Evolutionary conservation across 2,329 filamentous ascomycete genomes (phyloP), one percentile per base, ranked within the genome.

Genomic region (Aspergillus amoenus): DNA sequence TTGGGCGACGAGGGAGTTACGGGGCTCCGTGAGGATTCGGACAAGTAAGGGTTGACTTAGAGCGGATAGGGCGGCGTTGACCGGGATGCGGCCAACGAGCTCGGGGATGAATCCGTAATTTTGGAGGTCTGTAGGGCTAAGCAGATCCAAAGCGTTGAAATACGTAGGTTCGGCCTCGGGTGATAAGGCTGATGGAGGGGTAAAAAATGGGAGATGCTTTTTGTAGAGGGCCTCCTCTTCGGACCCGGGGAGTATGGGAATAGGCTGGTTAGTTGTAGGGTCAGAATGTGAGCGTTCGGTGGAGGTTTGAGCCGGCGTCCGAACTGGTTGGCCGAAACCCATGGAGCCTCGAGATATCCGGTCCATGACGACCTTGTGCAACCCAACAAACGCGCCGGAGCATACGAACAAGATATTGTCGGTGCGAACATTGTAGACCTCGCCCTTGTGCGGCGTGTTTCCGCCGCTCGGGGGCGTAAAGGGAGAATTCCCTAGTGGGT

Each of bases 401-500:
- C 94, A 96, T 42, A 99, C 92, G 76, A 99, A 99, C 27, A 99
- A 83, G 58, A 99, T 97, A 66, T 97, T 97, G 63, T 92, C 93
- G 0, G 94, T 99, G 66, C 94, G 89, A 57, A 97, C 88, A 55
- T 90, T 87, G 73, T 83, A 88, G 4, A 84, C 77, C 60, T 88
- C 85, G 18, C 80, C 80, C 70, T 85, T 87, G 48, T 73, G 68
- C 3, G 73, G 66, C 17, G 66, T 59, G n/a, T 66, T 71, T 17
- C 69, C 62, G 11, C 65, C 64, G 18, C 66, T 63, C 8, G 70
- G 62, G 11, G 73, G 65, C 6, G 68, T 64, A 32, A 70, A 72
- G 34, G 65, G 64, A 7, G 62, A 61, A 48, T 70, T 71, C 2
- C 68, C 69, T 12, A 76, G 50, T 8, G 74, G 73, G 53, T 66